Conservation (phyloP, 2,329 filamentous ascomycete species). For the Arthroderma sp. region DNA sequence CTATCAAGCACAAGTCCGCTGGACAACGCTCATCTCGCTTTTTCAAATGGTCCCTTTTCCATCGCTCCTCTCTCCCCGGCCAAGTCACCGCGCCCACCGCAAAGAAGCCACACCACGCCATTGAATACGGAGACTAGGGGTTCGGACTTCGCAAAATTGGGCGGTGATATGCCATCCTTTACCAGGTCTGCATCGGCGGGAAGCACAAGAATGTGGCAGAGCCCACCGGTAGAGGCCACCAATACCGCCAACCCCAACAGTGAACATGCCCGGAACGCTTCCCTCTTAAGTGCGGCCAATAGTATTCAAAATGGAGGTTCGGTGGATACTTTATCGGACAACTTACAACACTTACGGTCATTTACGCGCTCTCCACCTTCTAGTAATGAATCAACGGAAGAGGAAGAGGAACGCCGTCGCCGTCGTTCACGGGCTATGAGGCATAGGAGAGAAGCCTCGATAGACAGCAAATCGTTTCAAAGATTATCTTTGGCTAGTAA, state of each 20-base stretch:
- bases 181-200: conserved; percentile 27
- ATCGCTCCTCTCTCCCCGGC: conserved; percentile 50
- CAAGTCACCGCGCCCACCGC: conserved; percentile 27
- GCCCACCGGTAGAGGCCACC: too few relatives aligned
- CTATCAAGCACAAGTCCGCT: conserved; percentile 42
- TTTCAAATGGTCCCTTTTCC: conserved; percentile 39
- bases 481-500: conserved; percentile 9
- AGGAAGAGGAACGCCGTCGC: conserved; percentile 1
- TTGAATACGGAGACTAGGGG: conserved; percentile 5
- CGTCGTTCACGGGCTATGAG: conserved; percentile 5
- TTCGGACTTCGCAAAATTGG: conserved; percentile 26
- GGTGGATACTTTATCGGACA: not conserved
- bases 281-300: not conserved
- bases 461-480: conserved; percentile 11
- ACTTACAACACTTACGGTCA: not conserved
- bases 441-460: conserved; percentile 11
- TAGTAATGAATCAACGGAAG: not conserved
- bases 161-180: conserved; percentile 43
- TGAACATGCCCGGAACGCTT: not conserved
- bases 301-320: not conserved
- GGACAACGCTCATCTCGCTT: conserved; percentile 37
- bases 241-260: conserved; percentile 2
- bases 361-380: not conserved
- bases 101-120: conserved; percentile 28
- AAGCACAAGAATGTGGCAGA: conserved; percentile 3